phyloP scores from a whole-genome alignment of 1,139 yeast genomes.

The Yamadazyma taylorii region DNA sequence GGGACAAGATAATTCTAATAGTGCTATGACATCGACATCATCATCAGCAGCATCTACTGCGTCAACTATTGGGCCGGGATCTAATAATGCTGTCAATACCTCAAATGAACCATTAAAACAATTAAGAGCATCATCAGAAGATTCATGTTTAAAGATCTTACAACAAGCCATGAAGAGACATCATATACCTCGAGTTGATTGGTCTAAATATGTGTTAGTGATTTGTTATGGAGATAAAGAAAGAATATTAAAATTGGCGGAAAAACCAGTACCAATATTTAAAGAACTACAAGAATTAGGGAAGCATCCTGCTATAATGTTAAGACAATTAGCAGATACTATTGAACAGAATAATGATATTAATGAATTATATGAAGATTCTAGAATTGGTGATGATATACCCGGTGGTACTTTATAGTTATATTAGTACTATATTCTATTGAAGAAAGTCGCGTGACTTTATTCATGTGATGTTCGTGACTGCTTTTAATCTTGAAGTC shows the following conservation, averaged over 20 bases:
- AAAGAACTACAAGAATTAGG: constrained; percentile 87
- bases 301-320: constrained; percentile 89
- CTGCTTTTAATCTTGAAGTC: neutral
- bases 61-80: neutral
- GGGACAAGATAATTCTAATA: neutral
- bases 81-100: constrained; percentile 4
- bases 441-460: no score
- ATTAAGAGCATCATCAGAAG: constrained; percentile 84
- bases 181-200: constrained; percentile 74
- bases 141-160: constrained; percentile 84
- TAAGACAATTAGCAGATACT: constrained; percentile 67
- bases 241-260: constrained; percentile 77
- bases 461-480: neutral
- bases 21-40: constrained; percentile 6
- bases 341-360: constrained; percentile 33
- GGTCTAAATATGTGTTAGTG: constrained; percentile 87
- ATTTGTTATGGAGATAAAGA: constrained; percentile 92
- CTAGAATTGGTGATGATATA: constrained; percentile 48
- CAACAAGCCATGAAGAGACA: constrained; percentile 91
- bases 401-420: constrained; percentile 55
- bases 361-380: constrained; percentile 37
- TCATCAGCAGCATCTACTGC: constrained; percentile 6
- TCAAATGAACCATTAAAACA: constrained; percentile 75
- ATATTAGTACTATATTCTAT: no score
- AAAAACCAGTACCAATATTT: constrained; percentile 86